Percentiles rank a stretch among this genome's conserved stretches.
Evolutionary conservation across 441 rosid genomes (phyloP).

Genomic region (Brassica balearica): DNA sequence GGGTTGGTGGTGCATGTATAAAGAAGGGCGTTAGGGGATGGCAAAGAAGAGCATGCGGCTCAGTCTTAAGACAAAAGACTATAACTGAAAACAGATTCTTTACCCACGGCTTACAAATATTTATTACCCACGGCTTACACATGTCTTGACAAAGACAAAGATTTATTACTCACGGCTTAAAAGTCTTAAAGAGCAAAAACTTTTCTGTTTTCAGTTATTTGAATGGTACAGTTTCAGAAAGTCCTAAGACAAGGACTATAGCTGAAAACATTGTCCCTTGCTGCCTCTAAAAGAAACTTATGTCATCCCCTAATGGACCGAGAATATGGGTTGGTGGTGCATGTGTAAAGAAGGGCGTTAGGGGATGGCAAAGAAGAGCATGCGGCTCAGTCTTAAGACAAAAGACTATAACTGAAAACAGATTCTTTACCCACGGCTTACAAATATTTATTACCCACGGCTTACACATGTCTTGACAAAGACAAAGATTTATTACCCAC

Average conservation of each 20-base stretch:
- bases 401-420: too few relatives aligned
- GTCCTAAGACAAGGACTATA: not conserved
- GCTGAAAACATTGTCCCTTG: not conserved
- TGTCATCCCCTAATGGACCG: too few relatives aligned
- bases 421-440: too few relatives aligned
- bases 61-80: not conserved
- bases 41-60: not conserved
- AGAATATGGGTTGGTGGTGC: too few relatives aligned
- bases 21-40: not conserved
- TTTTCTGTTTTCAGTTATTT: not conserved
- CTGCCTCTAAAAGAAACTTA: too few relatives aligned
- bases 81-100: not conserved
- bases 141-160: not conserved
- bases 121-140: not conserved
- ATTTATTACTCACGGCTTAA: not conserved
- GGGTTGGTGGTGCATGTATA: slow-evolving; percentile 11
- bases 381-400: too few relatives aligned
- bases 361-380: too few relatives aligned
- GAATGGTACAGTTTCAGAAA: not conserved
- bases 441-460: too few relatives aligned
- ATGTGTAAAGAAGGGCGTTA: too few relatives aligned
- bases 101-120: not conserved
- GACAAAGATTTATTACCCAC: too few relatives aligned
- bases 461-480: too few relatives aligned
- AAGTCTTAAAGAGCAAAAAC: not conserved